Evolutionary conservation across 2,329 filamentous ascomycete genomes (phyloP).

Genomic region (Colletotrichum incanum): DNA sequence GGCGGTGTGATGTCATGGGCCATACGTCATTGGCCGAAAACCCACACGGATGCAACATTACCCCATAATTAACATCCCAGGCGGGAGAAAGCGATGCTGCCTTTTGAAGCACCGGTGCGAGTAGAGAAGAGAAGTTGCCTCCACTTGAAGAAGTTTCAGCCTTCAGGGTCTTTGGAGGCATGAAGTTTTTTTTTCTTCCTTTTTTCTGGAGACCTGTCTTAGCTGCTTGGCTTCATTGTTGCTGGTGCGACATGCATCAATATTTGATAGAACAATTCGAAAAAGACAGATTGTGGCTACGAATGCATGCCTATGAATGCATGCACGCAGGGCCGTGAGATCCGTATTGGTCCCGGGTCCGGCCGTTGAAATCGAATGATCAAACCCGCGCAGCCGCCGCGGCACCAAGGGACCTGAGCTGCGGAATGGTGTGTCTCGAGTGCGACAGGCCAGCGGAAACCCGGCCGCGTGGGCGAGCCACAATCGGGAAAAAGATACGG

Average conservation of each 20-base stretch:
- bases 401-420: slow-evolving; percentile 1
- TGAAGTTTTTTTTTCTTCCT: background rate
- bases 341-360: slow-evolving; percentile 18
- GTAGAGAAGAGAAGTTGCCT: slow-evolving; percentile 4
- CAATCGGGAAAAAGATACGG: slow-evolving; percentile 32
- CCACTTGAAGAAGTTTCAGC: slow-evolving; percentile 41
- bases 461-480: background rate
- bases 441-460: background rate
- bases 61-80: background rate
- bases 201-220: background rate
- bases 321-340: slow-evolving; percentile 19
- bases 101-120: background rate
- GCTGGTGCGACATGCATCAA: slow-evolving; percentile 1
- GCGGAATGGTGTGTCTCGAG: background rate
- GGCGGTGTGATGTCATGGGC: slow-evolving; percentile 42
- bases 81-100: background rate
- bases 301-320: background rate
- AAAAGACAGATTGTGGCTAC: background rate
- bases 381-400: slow-evolving; percentile 1
- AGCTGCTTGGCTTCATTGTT: background rate
- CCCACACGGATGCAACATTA: slow-evolving; percentile 27
- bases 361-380: slow-evolving; percentile 34
- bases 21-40: slow-evolving; percentile 34
- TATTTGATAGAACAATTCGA: slow-evolving; percentile 8
- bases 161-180: slow-evolving; percentile 25